Base-by-base conservation (phyloP, 345 rosid species). In the Bruguiera gymnorhiza region DNA sequence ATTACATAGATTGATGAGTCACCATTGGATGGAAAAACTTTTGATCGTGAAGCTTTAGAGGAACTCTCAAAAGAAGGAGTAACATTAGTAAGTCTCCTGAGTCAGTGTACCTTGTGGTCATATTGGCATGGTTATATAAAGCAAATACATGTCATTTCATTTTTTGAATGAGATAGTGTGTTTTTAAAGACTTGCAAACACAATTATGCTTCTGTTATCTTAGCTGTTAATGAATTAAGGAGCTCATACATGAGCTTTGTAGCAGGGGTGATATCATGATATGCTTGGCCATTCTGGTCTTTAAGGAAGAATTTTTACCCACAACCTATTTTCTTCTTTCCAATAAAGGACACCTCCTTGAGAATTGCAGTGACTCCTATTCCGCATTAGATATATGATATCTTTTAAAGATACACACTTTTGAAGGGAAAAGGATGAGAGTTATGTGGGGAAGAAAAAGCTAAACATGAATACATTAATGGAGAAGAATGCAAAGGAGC, bases 41-140 rank as follows among this genome's bases (percentile, higher is more conserved):
- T 95, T 76, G 99, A 95, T 57, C 93, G 97, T 23, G 87, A 81
- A 79, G 84, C 90, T 71, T 67, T 94, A 62, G 96, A 94, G 79
- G 90, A 89, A 74, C 89, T 95, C 66, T 90, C 99, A 24, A 95
- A 95, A 82, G 99, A 95, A 88, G 97, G 97, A 76, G 96, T 95
- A 55, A 90, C 99, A 18, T 75, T 95, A 93, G 99, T 95, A 83
- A 75, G 80, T 60, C 61, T 76, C 76, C 72, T 74, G 54, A 55
- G 75, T 69, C 37, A 52, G 10, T 58, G 11, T 71, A 6, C 50
- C n/a, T 52, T 30, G 37, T 66, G 15, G 31, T 56, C 52, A 31
- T 75, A 62, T 64, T 55, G 39, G 54, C 67, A 27, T 20, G 23
- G 19, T 31, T 62, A 37, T 23, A 19, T 31, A 5, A 43, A 21